Percentiles rank a stretch among this genome's conserved stretches.
Conservation (phyloP, 2,329 filamentous ascomycete species). For the Esteya vermicola region DNA sequence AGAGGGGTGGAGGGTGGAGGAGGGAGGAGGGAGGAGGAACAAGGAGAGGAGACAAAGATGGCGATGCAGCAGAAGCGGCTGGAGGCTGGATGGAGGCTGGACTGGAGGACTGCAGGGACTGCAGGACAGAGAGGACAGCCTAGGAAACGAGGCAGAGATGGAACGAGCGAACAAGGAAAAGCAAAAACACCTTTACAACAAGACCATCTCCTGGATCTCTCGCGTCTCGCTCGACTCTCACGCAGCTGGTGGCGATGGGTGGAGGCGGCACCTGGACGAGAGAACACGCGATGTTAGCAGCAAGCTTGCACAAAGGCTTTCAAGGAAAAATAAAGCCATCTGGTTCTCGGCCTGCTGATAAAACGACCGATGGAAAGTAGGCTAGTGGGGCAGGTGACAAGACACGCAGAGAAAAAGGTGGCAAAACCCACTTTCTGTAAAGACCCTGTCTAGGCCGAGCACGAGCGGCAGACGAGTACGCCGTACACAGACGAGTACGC, state of each 20-base stretch:
- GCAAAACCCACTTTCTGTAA: slow-evolving; percentile 11
- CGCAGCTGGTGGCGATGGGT: slow-evolving; percentile 8
- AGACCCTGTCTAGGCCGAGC: slow-evolving; percentile 10
- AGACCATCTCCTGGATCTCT: slow-evolving; percentile 7
- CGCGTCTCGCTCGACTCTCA: no score
- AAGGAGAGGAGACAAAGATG: not conserved
- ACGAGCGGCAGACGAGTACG: no score
- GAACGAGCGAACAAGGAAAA: no score
- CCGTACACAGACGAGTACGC: no score
- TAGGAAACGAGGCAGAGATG: no score
- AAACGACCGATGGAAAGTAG: slow-evolving; percentile 6
- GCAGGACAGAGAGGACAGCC: no score
- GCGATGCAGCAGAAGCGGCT: not conserved
- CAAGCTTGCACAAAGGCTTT: slow-evolving; percentile 3
- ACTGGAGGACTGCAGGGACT: no score
- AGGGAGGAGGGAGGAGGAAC: not conserved
- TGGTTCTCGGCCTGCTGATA: slow-evolving; percentile 5
- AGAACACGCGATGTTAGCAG: slow-evolving; percentile 8
- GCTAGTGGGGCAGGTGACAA: slow-evolving; percentile 12
- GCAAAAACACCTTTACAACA: slow-evolving; percentile 8
- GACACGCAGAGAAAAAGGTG: slow-evolving; percentile 9
- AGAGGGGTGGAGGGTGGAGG: not conserved
- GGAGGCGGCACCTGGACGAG: slow-evolving; percentile 5
- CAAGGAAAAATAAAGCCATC: slow-evolving; percentile 4
- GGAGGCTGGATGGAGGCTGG: no score